phyloP scores from a whole-genome alignment of 306 rosid species.

The Morella rubra region DNA sequence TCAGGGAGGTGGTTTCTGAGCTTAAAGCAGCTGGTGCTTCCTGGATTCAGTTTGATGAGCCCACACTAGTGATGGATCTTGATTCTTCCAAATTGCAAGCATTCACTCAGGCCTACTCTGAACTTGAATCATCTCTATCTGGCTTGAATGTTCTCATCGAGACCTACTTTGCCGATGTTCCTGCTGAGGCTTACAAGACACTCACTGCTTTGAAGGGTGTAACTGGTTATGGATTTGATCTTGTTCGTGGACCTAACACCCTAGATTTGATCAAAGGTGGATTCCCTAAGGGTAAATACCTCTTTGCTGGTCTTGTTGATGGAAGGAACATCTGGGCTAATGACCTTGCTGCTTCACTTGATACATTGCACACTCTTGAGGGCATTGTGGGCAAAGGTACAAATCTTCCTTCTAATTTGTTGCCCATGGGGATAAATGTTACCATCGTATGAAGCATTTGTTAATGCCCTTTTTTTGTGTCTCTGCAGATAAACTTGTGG shows the following conservation, averaged over 20 bases:
- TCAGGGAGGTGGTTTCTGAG: slow-evolving; percentile 82
- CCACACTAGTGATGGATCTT: slow-evolving; percentile 82
- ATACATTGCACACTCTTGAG: slow-evolving; percentile 53
- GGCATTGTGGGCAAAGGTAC: slow-evolving; percentile 84
- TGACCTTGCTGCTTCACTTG: slow-evolving; percentile 67
- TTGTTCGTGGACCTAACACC: slow-evolving; percentile 77
- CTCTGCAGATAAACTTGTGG: slow-evolving; percentile 68
- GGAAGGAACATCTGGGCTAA: slow-evolving; percentile 98
- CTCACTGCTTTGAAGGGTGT: slow-evolving; percentile 73
- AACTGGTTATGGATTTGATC: slow-evolving; percentile 76
- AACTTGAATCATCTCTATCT: slow-evolving; percentile 61
- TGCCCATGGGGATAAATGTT: slow-evolving; percentile 5
- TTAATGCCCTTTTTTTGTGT: slow-evolving; percentile 2
- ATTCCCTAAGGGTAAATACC: slow-evolving; percentile 72
- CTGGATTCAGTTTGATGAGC: slow-evolving; percentile 89
- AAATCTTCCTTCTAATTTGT: slow-evolving; percentile 12
- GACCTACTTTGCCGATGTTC: slow-evolving; percentile 89
- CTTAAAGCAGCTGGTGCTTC: slow-evolving; percentile 93
- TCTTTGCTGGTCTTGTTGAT: slow-evolving; percentile 92
- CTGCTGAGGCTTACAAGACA: slow-evolving; percentile 78
- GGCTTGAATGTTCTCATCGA: slow-evolving; percentile 73
- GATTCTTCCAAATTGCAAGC: slow-evolving; percentile 73
- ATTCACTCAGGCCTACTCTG: slow-evolving; percentile 67
- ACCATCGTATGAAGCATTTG: neutral
- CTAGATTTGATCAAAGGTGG: slow-evolving; percentile 66